Evolutionary conservation across 352 stramenopile species (phyloP).

Genomic region (Globisporangium canariense): DNA sequence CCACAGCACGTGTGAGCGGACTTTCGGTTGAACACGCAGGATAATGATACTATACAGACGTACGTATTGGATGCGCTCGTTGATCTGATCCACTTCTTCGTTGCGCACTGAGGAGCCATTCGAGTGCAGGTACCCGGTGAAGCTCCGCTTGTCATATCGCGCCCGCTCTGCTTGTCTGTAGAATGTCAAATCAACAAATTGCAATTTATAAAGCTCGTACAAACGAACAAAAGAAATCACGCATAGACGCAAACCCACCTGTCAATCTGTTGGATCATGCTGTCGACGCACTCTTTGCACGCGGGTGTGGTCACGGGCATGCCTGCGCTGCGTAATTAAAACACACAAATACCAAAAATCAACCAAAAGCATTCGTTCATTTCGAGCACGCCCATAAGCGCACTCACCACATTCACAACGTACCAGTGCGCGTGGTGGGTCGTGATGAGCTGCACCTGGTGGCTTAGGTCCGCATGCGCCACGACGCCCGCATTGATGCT

Average conservation of each 20-base stretch:
- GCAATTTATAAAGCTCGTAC: background rate
- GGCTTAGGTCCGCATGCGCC: slow-evolving; percentile 69
- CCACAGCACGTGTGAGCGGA: no score
- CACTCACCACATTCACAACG: background rate
- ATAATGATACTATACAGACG: slow-evolving; percentile 11
- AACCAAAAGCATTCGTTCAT: background rate
- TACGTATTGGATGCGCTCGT: slow-evolving; percentile 77
- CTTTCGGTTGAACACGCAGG: no score
- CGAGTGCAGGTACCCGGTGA: slow-evolving; percentile 57
- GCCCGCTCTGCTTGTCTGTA: slow-evolving; percentile 59
- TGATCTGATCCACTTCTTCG: slow-evolving; percentile 59
- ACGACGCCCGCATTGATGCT: slow-evolving; percentile 54
- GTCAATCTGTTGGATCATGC: slow-evolving; percentile 72
- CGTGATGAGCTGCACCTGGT: slow-evolving; percentile 69
- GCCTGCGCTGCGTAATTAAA: slow-evolving; percentile 38
- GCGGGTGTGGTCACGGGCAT: slow-evolving; percentile 57
- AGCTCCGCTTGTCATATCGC: slow-evolving; percentile 69
- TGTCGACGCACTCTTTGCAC: slow-evolving; percentile 75
- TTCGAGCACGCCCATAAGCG: slow-evolving; percentile 1
- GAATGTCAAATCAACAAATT: background rate
- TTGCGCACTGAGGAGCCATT: slow-evolving; percentile 38
- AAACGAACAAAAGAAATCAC: background rate
- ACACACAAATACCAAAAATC: background rate
- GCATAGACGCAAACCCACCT: slow-evolving; percentile 22
- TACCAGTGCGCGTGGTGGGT: slow-evolving; percentile 72